These are phyloP conservation scores for Colletotrichum theobromicola DNA, from an alignment of 2,329 filamentous ascomycete genomes.

Conservation along the genomic window DNA sequence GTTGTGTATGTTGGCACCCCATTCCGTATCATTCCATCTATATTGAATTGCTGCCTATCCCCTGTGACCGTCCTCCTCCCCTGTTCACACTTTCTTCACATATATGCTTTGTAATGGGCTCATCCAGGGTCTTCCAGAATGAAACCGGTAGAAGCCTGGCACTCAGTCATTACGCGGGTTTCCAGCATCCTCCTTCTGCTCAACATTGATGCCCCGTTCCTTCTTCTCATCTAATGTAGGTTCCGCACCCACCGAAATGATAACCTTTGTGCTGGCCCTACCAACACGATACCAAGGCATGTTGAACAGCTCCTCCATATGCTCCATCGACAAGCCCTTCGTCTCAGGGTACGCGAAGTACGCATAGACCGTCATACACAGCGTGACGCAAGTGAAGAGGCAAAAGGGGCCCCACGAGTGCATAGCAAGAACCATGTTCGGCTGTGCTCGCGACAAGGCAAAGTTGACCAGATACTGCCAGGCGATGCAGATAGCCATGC, in stretches of 20 bases:
- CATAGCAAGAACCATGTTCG: neutral
- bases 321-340: slow-evolving; percentile 24
- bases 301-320: slow-evolving; percentile 1
- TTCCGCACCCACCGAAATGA: neutral
- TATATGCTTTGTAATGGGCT: neutral
- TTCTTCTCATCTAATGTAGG: neutral
- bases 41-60: fast-evolving
- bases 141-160: too few species aligned
- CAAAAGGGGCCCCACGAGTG: neutral
- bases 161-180: neutral
- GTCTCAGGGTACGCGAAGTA: slow-evolving; percentile 48
- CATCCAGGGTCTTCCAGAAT: too few species aligned
- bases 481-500: neutral
- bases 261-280: neutral
- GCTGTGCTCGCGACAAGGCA: neutral
- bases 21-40: neutral
- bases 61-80: fast-evolving
- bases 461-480: neutral
- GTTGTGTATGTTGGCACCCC: neutral
- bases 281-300: neutral
- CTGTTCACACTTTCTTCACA: fast-evolving
- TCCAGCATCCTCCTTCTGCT: neutral
- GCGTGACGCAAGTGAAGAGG: neutral
- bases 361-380: slow-evolving; percentile 20
- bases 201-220: neutral